Base-by-base conservation (phyloP, 768 basidiomycete genomes). In the Russula griseocarnosa region DNA sequence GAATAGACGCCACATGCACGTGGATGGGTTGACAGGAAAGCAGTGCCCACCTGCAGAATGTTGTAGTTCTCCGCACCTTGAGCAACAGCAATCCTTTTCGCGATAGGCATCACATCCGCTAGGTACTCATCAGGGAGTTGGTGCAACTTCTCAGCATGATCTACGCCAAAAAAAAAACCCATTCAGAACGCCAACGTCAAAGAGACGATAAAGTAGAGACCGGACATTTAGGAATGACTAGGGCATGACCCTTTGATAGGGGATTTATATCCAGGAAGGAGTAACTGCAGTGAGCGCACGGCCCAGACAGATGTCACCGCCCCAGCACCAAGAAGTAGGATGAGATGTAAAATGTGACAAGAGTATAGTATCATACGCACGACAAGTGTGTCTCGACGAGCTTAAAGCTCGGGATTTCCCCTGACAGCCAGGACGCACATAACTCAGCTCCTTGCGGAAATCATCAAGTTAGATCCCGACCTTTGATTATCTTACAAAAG, bases 401-500 rank as follows among this genome's bases (percentile, higher is more conserved):
- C 78, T 94, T 95, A 75, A 82, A 87, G 75, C 88, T 87, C 18
- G 95, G 95, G 67, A 98, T 94, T 26, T 94, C 88, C 57, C 93
- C 94, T 94, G 72, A 11, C 3, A 11, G 14, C 9, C 6, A 22
- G 14, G 20, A 42, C 28, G 13, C 46, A 10, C 42, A 36, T 34
- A 7, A 18, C 28, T 58, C 32, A 57, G 55, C 44, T 14, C 14
- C 44, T 16, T 11, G 16, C 18, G 16, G 16, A 40, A 40, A 40
- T 18, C 38, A 40, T 40, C 38, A 40, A 40, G 16, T 40, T 14
- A 6, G 38, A 10, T 22, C 20, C n/a, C 34, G 30, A 86, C 94
- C 91, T 78, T 91, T 91, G 78, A 94, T 82, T 74, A 98, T 97
- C 78, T 88, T 97, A 82, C 96, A 98, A 79, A 97, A 98, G 70